Base-by-base conservation (phyloP, 1,139 yeast species). In the Blastobotrys raffinosifermentans region DNA sequence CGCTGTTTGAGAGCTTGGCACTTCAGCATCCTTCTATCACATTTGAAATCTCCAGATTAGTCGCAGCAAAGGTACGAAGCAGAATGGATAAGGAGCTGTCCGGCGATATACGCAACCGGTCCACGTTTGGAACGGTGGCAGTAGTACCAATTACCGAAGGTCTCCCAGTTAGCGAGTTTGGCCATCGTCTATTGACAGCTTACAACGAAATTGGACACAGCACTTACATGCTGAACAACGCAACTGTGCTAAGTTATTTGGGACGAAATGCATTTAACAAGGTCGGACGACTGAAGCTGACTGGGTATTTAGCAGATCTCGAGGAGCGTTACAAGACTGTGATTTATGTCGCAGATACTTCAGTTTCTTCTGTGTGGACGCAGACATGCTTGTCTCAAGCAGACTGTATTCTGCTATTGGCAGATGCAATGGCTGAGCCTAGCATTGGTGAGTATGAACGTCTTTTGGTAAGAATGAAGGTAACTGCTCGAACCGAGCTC, bases 221-320 rank as follows among this genome's bases (percentile, higher is more conserved):
- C 5, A 94, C 85, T 1, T 78, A 82, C 37, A 75, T 87, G 0
- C 64, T 91, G 17, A 87, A 87, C 50, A 94, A 87, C 54, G 80
- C 94, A 0, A 73, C 89, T 0, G 80, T 89, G 1, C 66, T 91
- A 43, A 73, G 75, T 2, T 91, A 84, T 57, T 66, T 91, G 42
- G 98, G 98, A 0, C 73, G 89, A 39, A 86, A 89, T 61, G 97
- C 98, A 0, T 91, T 91, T 64, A 95, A 86, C 58, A 89, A 80
- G 50, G 69, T 91, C 42, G 86, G 96, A 0, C 77, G 81, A 40
- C 66, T 91, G 53, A 87, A 86, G 56, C 77, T 89, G 45, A 75
- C 93, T 32, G 96, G 96, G 0, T 85, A 82, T 53, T 81, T 91
- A 53, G 85, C 96, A 0, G 94, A 87, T 47, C 68, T 91, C 40